phyloP scores from a whole-genome alignment of 441 rosid genomes.

The Erysimum cheiri region DNA sequence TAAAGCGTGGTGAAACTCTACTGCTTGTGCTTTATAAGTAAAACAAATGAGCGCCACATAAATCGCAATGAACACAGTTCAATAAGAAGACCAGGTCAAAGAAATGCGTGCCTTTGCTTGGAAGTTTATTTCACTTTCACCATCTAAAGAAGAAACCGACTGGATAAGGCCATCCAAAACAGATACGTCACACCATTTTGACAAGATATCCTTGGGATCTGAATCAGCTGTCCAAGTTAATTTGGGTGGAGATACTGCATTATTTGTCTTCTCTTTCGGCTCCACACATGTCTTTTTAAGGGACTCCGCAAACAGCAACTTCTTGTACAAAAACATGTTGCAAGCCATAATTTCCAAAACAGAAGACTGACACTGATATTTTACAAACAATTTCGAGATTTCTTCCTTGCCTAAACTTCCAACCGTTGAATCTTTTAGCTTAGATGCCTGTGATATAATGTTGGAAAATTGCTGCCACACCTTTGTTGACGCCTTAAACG shows the following conservation, averaged over 20 bases:
- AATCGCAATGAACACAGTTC: not conserved
- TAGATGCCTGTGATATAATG: constrained; percentile 50
- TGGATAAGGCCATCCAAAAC: constrained; percentile 61
- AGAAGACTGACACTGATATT: constrained; percentile 73
- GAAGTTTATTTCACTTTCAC: constrained; percentile 55
- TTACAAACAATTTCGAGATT: constrained; percentile 55
- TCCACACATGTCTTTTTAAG: constrained; percentile 49
- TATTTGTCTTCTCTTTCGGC: constrained; percentile 44
- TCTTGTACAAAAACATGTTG: constrained; percentile 81
- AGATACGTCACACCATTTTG: constrained; percentile 71
- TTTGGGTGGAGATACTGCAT: constrained; percentile 42
- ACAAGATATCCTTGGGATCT: constrained; percentile 58
- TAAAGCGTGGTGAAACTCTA: constrained; percentile 22
- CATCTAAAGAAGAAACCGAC: constrained; percentile 62
- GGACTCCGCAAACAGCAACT: constrained; percentile 66
- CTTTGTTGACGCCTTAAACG: constrained; percentile 57
- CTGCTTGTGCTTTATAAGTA: constrained; percentile 20
- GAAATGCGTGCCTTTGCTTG: constrained; percentile 50
- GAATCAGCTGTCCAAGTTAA: constrained; percentile 45
- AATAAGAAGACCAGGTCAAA: not conserved
- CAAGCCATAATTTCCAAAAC: constrained; percentile 82
- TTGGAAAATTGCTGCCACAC: constrained; percentile 77
- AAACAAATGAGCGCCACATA: not conserved
- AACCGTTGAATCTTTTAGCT: constrained; percentile 48
- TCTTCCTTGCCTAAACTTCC: constrained; percentile 53